Evolutionary conservation across 1,139 yeast genomes (phyloP), one percentile per base, ranked within the genome.

Genomic region (Kurtzmaniella quercitrusa): DNA sequence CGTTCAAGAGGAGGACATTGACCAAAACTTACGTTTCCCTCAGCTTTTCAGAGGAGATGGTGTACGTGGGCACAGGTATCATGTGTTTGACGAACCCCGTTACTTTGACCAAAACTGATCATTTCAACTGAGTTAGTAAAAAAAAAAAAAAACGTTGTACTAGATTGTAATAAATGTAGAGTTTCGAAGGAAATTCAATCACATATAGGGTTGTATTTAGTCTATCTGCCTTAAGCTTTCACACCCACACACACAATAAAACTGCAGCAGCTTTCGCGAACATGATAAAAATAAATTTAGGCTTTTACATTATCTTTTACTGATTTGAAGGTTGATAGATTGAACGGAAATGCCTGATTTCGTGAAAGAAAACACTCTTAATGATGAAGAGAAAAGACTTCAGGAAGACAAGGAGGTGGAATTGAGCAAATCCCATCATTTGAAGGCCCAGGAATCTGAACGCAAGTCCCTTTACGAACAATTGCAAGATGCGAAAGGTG

Each of bases 61-160:
- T 38, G 91, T 89, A 20, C 80, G 97, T 53, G 98, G 93, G 1
- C 98, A 93, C 62, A 73, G 80, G 50, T 93, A 86, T 69, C 98
- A 93, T 63, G 98, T 93, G 1, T 89, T 93, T 62, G 93, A 88
- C 52, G 95, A 86, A 60, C 89, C 89, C 2, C 77, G 95, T 51
- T 91, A 91, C 60, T 88, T 79, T 59, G 75, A 70, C 30, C 74
- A 63, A 36, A 26, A 18, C n/a, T 34, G 17, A 32, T n/a, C n/a
- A n/a, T n/a, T n/a, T 12, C 17, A 22, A 22, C 11, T 22, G 11
- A 22, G 7, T 22, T 22, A 7, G 11, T 7, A 30, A 11, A 30
- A 30, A 16, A 20, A 30, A n/a, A 26, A 17, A 6, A 15, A 38
- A 33, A 33, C 12, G 12, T 15, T 16, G 14, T n/a, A 12, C 40